Base-by-base conservation (phyloP, 768 basidiomycete species). In the Trametes gibbosa region DNA sequence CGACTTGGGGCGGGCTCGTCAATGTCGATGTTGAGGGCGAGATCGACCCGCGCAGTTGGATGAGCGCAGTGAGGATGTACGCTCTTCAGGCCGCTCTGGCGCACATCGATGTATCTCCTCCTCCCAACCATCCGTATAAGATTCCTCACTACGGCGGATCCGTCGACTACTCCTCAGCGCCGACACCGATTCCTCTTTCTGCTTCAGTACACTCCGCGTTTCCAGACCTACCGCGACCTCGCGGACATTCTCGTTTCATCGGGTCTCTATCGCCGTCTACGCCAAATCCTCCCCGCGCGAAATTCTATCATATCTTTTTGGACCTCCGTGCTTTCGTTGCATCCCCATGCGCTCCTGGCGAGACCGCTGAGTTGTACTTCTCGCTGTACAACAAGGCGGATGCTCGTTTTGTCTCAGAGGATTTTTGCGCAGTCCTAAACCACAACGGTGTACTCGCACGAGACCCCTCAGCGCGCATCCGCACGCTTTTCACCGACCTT, bases 261-360 rank as follows among this genome's bases (percentile, higher is more conserved):
- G 76, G 76, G 41, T 66, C 74, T 17, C 64, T 74, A 3, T 77
- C 78, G 4, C 71, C 67, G 2, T 55, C 59, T 17, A 27, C 58
- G 5, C 47, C 61, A 1, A 57, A 37, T 3, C 67, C 65, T 1
- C 48, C 63, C 12, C 63, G 65, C 16, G 81, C 83, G 45, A 89
- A 89, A 63, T 95, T 95, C 71, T 95, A 89, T 68, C 95, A 98
- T 66, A 80, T 95, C 53, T 92, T 86, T 69, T 81, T 98, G 62
- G 95, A 98, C 65, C 74, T 98, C 9, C 89, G 92, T 19, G 94
- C 94, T 0, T 95, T 98, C 68, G 89, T 95, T 32, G 96, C 94
- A 16, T 89, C 89, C 6, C 89, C 88, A 1, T 98, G 95, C 72
- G 78, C 86, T 0, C 88, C 95, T 0, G 95, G 94, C 10, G 96